Conservation (phyloP, 768 basidiomycete species). For the Amanita subjunquillea region DNA sequence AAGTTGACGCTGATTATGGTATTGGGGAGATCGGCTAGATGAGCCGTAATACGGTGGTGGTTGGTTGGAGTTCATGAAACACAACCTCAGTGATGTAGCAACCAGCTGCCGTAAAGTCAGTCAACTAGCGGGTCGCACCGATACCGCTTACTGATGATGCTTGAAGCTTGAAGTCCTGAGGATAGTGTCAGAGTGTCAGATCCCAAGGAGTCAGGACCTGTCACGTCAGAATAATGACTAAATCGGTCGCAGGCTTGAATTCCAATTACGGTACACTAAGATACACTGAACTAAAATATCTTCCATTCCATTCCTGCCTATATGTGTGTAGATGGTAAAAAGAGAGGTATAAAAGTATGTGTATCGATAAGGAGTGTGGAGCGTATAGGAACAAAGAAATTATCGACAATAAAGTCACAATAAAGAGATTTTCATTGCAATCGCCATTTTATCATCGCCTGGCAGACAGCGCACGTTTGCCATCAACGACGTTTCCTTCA, state of each 20-base stretch:
- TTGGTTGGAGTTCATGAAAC: not conserved
- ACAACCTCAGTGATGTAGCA: not conserved
- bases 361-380: not conserved
- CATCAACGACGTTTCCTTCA: slow-evolving; percentile 1
- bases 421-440: not conserved
- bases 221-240: slow-evolving; percentile 1
- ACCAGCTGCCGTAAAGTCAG: not conserved
- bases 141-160: not conserved
- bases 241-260: not conserved
- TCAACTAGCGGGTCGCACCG: not conserved
- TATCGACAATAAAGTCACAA: not conserved
- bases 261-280: slow-evolving; percentile 5
- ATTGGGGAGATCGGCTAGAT: not conserved
- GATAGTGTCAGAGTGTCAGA: not conserved
- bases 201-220: not conserved
- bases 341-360: not conserved
- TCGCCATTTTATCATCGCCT: not conserved
- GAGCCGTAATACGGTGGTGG: slow-evolving; percentile 2
- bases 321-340: not conserved
- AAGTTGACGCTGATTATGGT: not conserved
- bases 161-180: not conserved
- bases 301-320: slow-evolving; percentile 2
- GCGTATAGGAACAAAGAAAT: not conserved
- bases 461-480: not conserved
- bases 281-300: not conserved